Evolutionary conservation across 2,329 filamentous ascomycete species (phyloP), one percentile per base, ranked within the genome.

Genomic region (Colletotrichum higginsianum): DNA sequence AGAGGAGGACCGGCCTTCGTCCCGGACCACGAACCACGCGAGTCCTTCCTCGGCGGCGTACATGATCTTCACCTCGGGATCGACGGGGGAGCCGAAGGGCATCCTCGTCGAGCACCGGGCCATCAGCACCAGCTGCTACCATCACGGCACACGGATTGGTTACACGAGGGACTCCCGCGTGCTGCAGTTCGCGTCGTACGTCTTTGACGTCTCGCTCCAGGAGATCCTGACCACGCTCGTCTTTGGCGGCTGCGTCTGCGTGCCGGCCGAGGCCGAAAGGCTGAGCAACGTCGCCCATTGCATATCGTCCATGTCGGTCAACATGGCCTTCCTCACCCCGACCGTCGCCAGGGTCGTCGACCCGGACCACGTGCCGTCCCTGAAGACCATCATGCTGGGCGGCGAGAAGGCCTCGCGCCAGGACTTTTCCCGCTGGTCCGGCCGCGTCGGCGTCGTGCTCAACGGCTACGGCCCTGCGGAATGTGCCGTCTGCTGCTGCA

Each of bases 151-250:
- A 7, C 9, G 13, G 23, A 30, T 26, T 18, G 23, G 23, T 11
- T 30, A 30, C 12, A 18, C 16, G 13, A 26, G 3, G 35, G 16
- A 12, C 3, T 55, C 52, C 13, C 55, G 55, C 23, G 55, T 11
- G 4, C 55, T 66, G 72, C n/a, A 89, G 66, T 87, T 87, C 65
- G 87, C 86, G 0, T 84, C 84, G 7, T 88, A 86, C 73, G 86
- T 85, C 2, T 88, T 88, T 44, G 87, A 90, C 57, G 82, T 85
- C 4, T 84, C 84, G 18, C 79, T 90, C 0, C 77, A 85, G 0
- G 88, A 90, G 71, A 85, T 87, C 0, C 79, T 90, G 15, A 83
- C 85, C 0, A 84, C 87, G 0, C 80, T 91, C 5, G 81, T 87
- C 12, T 80, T 84, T 40, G 90, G 90, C 21, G 89, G 87, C 0